phyloP scores from a whole-genome alignment of 106 monocot genomes.

The Chionographis japonica region DNA sequence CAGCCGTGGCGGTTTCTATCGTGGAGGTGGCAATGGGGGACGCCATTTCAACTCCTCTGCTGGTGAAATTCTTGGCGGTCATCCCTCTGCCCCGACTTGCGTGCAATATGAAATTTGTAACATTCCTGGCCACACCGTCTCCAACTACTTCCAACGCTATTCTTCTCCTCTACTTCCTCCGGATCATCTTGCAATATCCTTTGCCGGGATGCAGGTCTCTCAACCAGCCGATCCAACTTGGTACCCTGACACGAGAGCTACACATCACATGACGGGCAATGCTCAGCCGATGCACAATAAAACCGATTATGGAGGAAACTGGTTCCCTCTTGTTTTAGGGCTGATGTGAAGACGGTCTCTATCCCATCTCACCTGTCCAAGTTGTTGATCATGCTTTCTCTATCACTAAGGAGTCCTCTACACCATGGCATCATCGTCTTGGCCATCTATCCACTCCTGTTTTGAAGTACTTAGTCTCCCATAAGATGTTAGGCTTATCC shows the following conservation, averaged over 20 bases:
- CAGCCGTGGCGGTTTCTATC: too few relatives aligned
- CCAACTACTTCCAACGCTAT: neutral
- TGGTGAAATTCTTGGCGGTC: too few relatives aligned
- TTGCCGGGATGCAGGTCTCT: neutral
- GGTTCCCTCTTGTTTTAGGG: neutral
- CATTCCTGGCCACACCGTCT: neutral
- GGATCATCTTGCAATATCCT: neutral
- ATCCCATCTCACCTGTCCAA: too few relatives aligned
- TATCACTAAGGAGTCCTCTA: too few relatives aligned
- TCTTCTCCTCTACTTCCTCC: too few relatives aligned
- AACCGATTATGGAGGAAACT: neutral
- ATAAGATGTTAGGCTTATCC: neutral
- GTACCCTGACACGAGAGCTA: neutral
- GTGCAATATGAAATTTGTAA: neutral
- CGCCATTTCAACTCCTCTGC: too few relatives aligned
- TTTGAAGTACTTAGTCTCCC: neutral
- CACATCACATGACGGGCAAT: neutral
- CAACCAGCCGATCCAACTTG: neutral
- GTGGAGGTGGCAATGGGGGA: too few relatives aligned
- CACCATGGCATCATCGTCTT: constrained; percentile 2
- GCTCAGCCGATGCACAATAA: neutral
- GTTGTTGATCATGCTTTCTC: neutral
- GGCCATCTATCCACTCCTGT: neutral
- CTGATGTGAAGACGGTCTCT: neutral
- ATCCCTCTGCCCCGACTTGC: too few relatives aligned